Percentiles rank a stretch among this genome's conserved stretches.
phyloP scores from a whole-genome alignment of 805 yeast species.

The Candida boidinii region DNA sequence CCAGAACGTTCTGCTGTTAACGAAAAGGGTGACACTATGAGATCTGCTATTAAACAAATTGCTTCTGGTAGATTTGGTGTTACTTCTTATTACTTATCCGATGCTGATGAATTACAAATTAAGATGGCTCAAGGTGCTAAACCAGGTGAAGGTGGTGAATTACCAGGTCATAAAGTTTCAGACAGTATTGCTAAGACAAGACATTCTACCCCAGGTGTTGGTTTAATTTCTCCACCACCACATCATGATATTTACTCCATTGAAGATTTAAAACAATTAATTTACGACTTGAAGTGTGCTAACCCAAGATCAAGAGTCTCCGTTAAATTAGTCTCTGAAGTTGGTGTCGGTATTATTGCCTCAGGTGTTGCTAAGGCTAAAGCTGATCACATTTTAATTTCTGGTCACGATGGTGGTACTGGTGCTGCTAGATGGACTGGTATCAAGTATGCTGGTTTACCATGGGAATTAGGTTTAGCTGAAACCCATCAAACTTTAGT shows the following conservation, averaged over 20 bases:
- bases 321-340: constrained; percentile 93
- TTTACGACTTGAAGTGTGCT: constrained; percentile 92
- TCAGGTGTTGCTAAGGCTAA: constrained; percentile 99
- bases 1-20: constrained; percentile 76
- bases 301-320: constrained; percentile 97
- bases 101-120: constrained; percentile 95
- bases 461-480: constrained; percentile 98
- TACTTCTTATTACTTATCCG: constrained; percentile 86
- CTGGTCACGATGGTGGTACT: constrained; percentile 99
- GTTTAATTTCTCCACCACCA: constrained; percentile 96
- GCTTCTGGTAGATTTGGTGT: constrained; percentile 99
- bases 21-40: constrained; percentile 92
- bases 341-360: constrained; percentile 98
- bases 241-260: constrained; percentile 98
- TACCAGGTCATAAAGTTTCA: constrained; percentile 90
- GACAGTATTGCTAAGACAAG: constrained; percentile 86
- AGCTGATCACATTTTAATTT: constrained; percentile 90
- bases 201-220: constrained; percentile 95
- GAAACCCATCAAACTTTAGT: constrained; percentile 98
- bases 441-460: constrained; percentile 93
- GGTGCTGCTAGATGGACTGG: constrained; percentile 99
- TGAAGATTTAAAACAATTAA: constrained; percentile 94
- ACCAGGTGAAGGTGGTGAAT: constrained; percentile 99
- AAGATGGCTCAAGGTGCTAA: constrained; percentile 99
- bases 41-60: constrained; percentile 97